A percentile compares a stretch with the other conserved stretches of the same genome.
phyloP scores from a whole-genome alignment of 768 basidiomycete genomes.

The Leccinum disarticulatum region DNA sequence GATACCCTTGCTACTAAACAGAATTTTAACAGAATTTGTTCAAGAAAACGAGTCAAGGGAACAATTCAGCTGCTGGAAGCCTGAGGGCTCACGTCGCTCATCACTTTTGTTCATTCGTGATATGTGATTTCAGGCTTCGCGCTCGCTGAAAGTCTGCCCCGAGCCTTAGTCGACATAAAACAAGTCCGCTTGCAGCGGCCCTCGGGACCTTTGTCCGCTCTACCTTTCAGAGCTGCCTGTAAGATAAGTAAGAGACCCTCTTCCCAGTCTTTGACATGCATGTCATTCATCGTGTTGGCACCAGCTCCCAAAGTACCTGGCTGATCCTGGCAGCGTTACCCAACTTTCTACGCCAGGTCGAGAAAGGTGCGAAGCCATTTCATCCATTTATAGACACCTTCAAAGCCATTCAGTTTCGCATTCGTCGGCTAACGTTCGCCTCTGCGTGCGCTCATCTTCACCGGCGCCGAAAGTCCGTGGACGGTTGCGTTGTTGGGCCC shows the following conservation, averaged over 20 bases:
- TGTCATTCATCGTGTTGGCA: conserved; percentile 36
- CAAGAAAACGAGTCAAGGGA: too few relatives aligned
- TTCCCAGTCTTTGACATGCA: conserved; percentile 43
- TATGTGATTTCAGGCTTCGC: too few relatives aligned
- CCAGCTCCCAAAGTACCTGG: conserved; percentile 48
- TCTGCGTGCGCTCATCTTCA: conserved; percentile 27
- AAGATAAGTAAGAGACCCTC: conserved; percentile 35
- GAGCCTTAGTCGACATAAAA: conserved; percentile 3
- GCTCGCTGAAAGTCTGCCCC: too few relatives aligned
- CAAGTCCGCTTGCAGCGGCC: conserved; percentile 37
- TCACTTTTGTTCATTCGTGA: too few relatives aligned
- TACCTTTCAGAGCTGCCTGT: conserved; percentile 41
- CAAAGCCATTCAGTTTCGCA: background rate
- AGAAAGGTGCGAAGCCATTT: conserved; percentile 39
- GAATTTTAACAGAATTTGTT: too few relatives aligned
- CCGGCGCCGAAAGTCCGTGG: conserved; percentile 45
- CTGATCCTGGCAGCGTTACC: conserved; percentile 35
- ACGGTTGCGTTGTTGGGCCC: background rate
- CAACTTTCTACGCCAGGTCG: conserved; percentile 31
- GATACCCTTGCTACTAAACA: too few relatives aligned
- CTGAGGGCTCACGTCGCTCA: too few relatives aligned
- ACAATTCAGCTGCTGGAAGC: too few relatives aligned
- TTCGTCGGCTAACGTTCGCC: background rate
- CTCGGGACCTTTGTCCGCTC: conserved; percentile 41
- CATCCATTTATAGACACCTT: conserved; percentile 39